Base-by-base conservation (phyloP, 352 stramenopile species). In the Globisporangium viniferum region DNA sequence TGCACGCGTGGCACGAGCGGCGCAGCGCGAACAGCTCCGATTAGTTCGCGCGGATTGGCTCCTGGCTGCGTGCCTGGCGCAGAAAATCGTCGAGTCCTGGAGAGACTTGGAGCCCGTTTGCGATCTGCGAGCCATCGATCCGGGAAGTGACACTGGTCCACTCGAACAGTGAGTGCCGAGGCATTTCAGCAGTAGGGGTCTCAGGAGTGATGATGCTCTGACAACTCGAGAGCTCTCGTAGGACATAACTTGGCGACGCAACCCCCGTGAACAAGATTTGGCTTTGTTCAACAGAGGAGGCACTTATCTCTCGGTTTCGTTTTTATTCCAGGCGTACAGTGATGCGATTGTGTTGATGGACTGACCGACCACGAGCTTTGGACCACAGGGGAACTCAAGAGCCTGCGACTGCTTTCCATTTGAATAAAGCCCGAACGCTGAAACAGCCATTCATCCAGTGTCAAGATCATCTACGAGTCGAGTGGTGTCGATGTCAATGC, bases 171-270 rank as follows among this genome's bases (percentile, higher is more conserved):
- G 5, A 44, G 36, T n/a, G 15, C 44, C 10, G 18, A 49, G 29
- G 54, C 24, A 57, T 57, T 57, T 58, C 51, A 20, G 53, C 53
- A 58, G 24, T 59, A 59, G 54, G 27, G 54, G 6, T 59, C 18
- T 22, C 54, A 36, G 12, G 15, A 8, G 27, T 59, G 54, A 39
- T 59, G 54, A 59, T 44, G 54, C 3, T 35, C 5, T 59, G 12
- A 39, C 24, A 33, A 20, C 7, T 35, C 1, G 24, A 15, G 15
- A 35, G 44, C 18, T 22, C 44, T 22, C 1, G 7, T 18, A 24
- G 18, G 44, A n/a, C 6, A 51, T 51, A 24, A 14, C 39, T 59
- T n/a, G 53, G 12, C 6, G 53, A 58, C 53, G 10, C 53, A 57
- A 57, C 8, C 48, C 36, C 12, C 5, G 24, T 46, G 39, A 18